Base-by-base conservation (phyloP, 2,329 filamentous ascomycete genomes). In the Aquanectria penicillioides region DNA sequence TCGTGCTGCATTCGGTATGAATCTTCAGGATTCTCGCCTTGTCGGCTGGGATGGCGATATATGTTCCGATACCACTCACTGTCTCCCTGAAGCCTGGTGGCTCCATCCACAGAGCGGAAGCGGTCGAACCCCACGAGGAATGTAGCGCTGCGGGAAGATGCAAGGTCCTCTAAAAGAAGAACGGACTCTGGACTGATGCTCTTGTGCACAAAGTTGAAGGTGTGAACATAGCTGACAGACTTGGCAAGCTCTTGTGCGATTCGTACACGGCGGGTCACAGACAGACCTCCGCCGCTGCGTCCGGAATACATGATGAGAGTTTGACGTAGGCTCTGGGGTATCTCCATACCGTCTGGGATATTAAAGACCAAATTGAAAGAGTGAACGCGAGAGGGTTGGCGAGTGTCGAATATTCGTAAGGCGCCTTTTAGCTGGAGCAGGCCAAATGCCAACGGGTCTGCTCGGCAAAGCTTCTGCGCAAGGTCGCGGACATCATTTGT, bases 231-330 rank as follows among this genome's bases (percentile, higher is more conserved):
- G 28, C 46, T 50, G 31, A 57, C 28, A 7, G 54, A 57, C 38
- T 57, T 57, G 23, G 54, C 54, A 7, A 57, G 54, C 38, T 57
- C 37, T 17, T 49, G 46, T 5, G 54, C 54, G 11, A 57, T 44
- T n/a, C 38, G 38, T 4, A 57, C 20, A 9, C 54, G 38, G n/a
- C 36, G 38, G 3, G 31, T 44, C 8, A 51, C 12, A 11, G 38
- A 33, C 7, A 28, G 29, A 12, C 23, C 31, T n/a, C 18, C 25
- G 3, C 11, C 17, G 6, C 13, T 33, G 40, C 33, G 23, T 23
- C 40, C 40, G 18, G 50, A 33, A 28, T 54, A 54, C 10, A 54
- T 40, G 22, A 51, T 34, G 9, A 57, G 31, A 8, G 31, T 18
- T n/a, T 50, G 38, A 4, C 54, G 37, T 17, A 57, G 22, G 25